Base-by-base conservation (phyloP, 305 asterid genomes). In the Coffea humblotiana region DNA sequence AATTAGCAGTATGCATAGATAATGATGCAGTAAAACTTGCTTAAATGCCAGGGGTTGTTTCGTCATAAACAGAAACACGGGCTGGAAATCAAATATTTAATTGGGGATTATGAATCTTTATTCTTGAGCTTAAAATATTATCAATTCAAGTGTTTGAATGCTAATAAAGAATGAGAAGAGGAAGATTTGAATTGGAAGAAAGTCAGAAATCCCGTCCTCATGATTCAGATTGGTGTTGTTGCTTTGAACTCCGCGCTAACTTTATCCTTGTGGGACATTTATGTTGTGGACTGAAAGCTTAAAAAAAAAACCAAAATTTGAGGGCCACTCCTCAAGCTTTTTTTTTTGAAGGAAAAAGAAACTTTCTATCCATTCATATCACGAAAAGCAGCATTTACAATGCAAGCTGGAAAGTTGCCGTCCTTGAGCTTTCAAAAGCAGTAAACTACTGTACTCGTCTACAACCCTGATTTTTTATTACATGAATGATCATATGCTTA, bases 231-330 rank as follows among this genome's bases (percentile, higher is more conserved):
- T 37, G 18, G 56, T 78, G 77, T 66, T 21, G 40, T 67, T 48
- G 68, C 69, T 51, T 79, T 9, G 78, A 79, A 74, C 21, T 27
- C 45, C 71, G 75, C 63, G 45, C 69, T 69, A 23, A 32, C 29
- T 64, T 63, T 32, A 0, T 19, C 25, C 27, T 3, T 61, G 66
- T 19, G 78, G 72, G 56, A 63, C 35, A 19, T 77, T 76, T 8
- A 15, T 27, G 43, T 47, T 13, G 35, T 19, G 74, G 64, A 32
- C 74, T 74, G 52, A 37, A 68, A 68, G 10, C 52, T 0, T 52
- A 45, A 15, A 19, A n/a, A 32, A 65, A 49, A 14, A 11, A 32
- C 32, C 32, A 32, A 32, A 32, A 32, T 32, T 67, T 19, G 51
- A 67, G 54, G 75, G 81, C 47, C 76, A 54, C 15, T 18, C 16